Conservation (phyloP, 345 rosid genomes). For the Populus tremula region DNA sequence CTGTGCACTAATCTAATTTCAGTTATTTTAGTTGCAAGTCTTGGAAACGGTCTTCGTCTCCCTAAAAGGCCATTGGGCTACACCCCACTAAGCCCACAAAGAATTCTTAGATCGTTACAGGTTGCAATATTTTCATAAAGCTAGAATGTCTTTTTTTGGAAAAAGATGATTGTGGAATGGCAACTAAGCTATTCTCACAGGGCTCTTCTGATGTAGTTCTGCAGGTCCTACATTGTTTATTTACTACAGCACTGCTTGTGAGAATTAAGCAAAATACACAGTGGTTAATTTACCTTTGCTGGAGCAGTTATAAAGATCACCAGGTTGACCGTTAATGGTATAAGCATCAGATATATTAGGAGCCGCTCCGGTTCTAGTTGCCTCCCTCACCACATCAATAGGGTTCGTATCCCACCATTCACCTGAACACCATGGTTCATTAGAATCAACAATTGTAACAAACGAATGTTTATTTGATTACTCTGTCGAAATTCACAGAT, state of each 20-base stretch:
- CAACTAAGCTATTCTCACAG: not conserved
- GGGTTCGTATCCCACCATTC: constrained; percentile 98
- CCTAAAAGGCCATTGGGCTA: not conserved
- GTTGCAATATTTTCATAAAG: not conserved
- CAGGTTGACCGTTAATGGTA: constrained; percentile 92
- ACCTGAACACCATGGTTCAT: constrained; percentile 35
- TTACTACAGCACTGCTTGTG: not conserved
- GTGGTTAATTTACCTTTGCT: constrained; percentile 44
- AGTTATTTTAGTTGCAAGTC: not conserved
- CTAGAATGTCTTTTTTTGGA: no score
- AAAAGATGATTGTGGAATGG: not conserved
- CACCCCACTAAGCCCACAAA: not conserved
- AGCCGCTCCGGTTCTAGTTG: constrained; percentile 67
- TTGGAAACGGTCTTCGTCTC: not conserved
- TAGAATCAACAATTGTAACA: not conserved
- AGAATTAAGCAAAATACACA: not conserved
- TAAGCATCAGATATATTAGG: constrained; percentile 77
- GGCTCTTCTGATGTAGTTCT: not conserved
- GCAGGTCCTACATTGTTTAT: not conserved
- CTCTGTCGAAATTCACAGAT: not conserved
- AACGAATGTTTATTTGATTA: not conserved
- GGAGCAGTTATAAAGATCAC: constrained; percentile 88
- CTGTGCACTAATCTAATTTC: not conserved
- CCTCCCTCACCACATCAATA: constrained; percentile 62
- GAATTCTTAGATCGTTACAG: not conserved